Evolutionary conservation across 805 yeast genomes (phyloP), one percentile per base, ranked within the genome.

Genomic region (Ogataea saltuana): DNA sequence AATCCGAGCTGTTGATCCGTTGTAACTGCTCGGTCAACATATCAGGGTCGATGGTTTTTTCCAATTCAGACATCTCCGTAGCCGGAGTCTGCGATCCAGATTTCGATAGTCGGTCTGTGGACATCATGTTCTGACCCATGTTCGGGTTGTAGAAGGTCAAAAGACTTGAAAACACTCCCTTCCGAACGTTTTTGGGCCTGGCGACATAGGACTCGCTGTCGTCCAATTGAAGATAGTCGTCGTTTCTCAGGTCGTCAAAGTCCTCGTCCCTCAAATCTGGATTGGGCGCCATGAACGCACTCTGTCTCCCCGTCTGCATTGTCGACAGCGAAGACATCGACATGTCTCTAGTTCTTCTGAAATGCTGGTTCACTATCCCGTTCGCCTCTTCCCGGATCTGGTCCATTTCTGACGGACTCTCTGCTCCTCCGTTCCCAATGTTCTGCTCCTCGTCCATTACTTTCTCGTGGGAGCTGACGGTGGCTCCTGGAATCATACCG

Each of bases 141-240:
- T 45, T 47, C 4, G 60, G 52, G 29, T 80, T 83, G 58, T 89
- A 88, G 36, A 89, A 69, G 47, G 81, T 75, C 50, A 89, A 70
- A 49, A 89, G 71, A 1, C 91, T 80, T 0, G 96, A 86, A 21
- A 89, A 71, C 13, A 89, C 91, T 63, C 97, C 97, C 19, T 89
- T 89, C 53, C 84, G 84, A 10, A 88, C 90, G 41, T 75, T 76
- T 31, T 73, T 69, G 0, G 85, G 85, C 23, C 50, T 54, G 17
- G 51, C 50, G 0, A 46, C 37, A 8, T 44, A 12, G 6, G 84
- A 79, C 0, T 83, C 76, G 2, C 80, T 74, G 41, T 76, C 70
- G 33, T 76, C 79, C 12, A 71, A 56, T 45, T 69, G 68, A 46
- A 48, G 58, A 65, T 45, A 62, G 61, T 26, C 61, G 56, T 67